These are phyloP conservation scores for Bisporella sp. DNA, from an alignment of 2,329 filamentous ascomycete species.

Conservation along the genomic window DNA sequence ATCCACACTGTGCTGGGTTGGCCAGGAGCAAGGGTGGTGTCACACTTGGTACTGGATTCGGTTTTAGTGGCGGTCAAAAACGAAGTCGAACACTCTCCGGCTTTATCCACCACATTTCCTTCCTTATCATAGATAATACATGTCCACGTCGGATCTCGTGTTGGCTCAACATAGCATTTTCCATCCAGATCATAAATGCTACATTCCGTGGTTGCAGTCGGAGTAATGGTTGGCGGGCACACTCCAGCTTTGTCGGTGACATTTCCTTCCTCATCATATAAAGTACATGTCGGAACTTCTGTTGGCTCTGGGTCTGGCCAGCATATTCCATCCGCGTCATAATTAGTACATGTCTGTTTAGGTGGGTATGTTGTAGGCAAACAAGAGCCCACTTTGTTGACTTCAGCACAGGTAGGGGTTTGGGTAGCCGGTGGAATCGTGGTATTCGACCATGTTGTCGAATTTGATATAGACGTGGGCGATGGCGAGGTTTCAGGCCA, in stretches of 20 bases:
- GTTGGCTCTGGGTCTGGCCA: not conserved
- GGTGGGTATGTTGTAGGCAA: not conserved
- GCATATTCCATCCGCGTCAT: not conserved
- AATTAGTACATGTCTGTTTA: not conserved
- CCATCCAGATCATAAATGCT: too few relatives aligned
- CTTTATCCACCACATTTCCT: not conserved
- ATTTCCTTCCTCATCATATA: not conserved
- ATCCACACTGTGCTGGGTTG: constrained; percentile 15
- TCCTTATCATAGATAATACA: not conserved
- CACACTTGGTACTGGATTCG: not conserved
- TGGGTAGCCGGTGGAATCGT: not conserved
- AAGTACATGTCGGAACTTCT: not conserved
- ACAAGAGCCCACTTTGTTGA: not conserved
- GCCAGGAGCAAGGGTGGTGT: constrained; percentile 6
- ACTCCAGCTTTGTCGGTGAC: not conserved
- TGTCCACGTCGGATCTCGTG: not conserved
- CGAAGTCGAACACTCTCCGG: not conserved
- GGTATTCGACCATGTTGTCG: not conserved
- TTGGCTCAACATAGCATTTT: too few relatives aligned
- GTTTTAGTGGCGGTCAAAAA: not conserved
- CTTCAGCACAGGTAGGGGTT: not conserved
- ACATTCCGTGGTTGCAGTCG: too few relatives aligned
- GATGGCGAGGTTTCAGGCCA: too few relatives aligned
- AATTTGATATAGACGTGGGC: not conserved
- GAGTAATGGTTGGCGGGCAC: not conserved